Conservation (phyloP, 2,329 filamentous ascomycete genomes). For the Talaromyces sp. region DNA sequence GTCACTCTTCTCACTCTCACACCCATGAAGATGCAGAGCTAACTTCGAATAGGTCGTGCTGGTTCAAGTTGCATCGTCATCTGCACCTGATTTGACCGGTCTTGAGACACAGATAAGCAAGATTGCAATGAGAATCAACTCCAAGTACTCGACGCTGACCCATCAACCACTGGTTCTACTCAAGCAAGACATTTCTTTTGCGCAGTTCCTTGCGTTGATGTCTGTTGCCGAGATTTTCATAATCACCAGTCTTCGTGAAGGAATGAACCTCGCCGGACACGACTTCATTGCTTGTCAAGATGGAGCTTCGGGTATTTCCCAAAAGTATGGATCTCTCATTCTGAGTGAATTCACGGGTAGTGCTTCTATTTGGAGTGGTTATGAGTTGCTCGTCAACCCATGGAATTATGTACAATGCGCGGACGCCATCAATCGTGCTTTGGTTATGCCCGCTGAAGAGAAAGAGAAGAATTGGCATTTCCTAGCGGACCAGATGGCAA, state of each 20-base stretch:
- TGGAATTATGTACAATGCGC: conserved; percentile 90
- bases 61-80: conserved; percentile 79
- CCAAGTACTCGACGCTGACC: conserved; percentile 76
- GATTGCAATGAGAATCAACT: conserved; percentile 90
- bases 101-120: conserved; percentile 82
- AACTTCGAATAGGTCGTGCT: conserved; percentile 60
- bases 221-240: conserved; percentile 84
- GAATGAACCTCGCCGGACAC: conserved; percentile 93
- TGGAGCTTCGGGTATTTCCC: conserved; percentile 57
- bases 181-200: conserved; percentile 86
- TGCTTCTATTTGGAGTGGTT: conserved; percentile 71
- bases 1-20: conserved; percentile 3
- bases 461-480: conserved; percentile 68
- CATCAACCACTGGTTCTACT: conserved; percentile 89
- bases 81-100: conserved; percentile 76
- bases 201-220: conserved; percentile 84
- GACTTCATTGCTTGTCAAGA: conserved; percentile 93
- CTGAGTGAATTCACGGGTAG: conserved; percentile 93
- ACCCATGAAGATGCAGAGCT: background rate
- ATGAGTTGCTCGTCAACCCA: conserved; percentile 81
- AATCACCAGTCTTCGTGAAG: conserved; percentile 89
- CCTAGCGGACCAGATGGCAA: conserved; percentile 65
- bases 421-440: conserved; percentile 71
- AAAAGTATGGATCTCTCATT: conserved; percentile 82
- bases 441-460: conserved; percentile 74